Percentiles rank a stretch among this genome's conserved stretches.
Conservation (phyloP, 495 filamentous ascomycete genomes). For the Podospora sp. region DNA sequence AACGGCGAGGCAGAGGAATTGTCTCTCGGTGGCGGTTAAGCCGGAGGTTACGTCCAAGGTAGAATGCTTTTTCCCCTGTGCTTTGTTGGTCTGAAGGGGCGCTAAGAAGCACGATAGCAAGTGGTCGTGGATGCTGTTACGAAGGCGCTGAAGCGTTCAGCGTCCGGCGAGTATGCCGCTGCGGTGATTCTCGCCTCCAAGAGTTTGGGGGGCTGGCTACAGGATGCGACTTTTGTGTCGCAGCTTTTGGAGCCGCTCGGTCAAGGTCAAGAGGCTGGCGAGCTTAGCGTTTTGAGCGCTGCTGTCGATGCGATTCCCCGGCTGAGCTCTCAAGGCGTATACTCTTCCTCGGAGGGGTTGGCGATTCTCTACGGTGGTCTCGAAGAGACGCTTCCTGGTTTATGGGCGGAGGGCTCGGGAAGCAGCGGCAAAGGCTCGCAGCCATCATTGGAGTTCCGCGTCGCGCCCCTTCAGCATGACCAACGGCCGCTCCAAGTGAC, state of each 20-base stretch:
- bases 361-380: conserved; percentile 41
- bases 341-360: conserved; percentile 41
- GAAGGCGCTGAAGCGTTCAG: background rate
- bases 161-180: conserved; percentile 15
- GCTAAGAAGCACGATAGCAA: background rate
- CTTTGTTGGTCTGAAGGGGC: background rate
- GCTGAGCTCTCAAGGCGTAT: conserved; percentile 14
- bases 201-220: conserved; percentile 40
- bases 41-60: background rate
- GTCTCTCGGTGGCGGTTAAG: background rate
- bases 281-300: conserved; percentile 38
- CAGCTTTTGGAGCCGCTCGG: conserved; percentile 28
- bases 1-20: background rate
- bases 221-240: conserved; percentile 42
- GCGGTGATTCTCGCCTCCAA: conserved; percentile 42
- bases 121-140: background rate
- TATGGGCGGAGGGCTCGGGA: conserved; percentile 28
- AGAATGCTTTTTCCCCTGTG: background rate
- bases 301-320: conserved; percentile 42
- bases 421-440: background rate
- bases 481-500: conserved; percentile 38
- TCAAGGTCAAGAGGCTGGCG: conserved; percentile 9
- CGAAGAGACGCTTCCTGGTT: conserved; percentile 36
- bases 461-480: conserved; percentile 13
- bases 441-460: conserved; percentile 24